A percentile compares a stretch with the other conserved stretches of the same genome.
These are phyloP conservation scores for Trichoderma sp. DNA, from an alignment of 2,329 filamentous ascomycete genomes.

Conservation along the genomic window DNA sequence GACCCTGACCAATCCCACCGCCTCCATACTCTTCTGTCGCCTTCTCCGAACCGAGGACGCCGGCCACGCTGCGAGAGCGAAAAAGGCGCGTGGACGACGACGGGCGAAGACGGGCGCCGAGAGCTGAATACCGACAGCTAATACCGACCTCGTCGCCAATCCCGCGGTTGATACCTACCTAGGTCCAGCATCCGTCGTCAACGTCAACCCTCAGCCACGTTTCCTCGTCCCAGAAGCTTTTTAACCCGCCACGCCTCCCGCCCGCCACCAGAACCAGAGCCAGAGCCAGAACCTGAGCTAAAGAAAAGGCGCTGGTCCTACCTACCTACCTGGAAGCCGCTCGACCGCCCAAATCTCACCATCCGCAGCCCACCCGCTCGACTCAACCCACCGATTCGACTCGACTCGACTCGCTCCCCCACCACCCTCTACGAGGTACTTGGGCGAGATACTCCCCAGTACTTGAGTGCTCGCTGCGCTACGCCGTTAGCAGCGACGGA, in stretches of 20 bases:
- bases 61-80: not conserved
- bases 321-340: not conserved
- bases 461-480: constrained; percentile 1
- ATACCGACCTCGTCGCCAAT: not conserved
- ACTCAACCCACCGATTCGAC: not conserved
- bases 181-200: too few relatives aligned
- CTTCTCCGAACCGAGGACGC: constrained; percentile 28
- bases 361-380: not conserved
- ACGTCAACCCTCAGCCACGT: not conserved
- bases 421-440: not conserved
- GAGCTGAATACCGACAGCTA: not conserved
- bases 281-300: not conserved
- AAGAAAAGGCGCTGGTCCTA: not conserved
- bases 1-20: constrained; percentile 24
- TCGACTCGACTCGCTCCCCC: not conserved
- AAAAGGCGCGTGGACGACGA: not conserved
- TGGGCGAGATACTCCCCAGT: not conserved
- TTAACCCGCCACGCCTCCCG: constrained; percentile 3
- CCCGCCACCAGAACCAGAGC: not conserved
- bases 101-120: not conserved
- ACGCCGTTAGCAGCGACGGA: constrained; percentile 11
- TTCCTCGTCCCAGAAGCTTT: not conserved
- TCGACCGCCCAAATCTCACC: constrained; percentile 14
- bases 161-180: not conserved
- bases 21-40: constrained; percentile 27